Percentiles rank a stretch among this genome's conserved stretches.
phyloP scores from a whole-genome alignment of 192 early-diverging fungal species.

The Helicostylum pulchrum region DNA sequence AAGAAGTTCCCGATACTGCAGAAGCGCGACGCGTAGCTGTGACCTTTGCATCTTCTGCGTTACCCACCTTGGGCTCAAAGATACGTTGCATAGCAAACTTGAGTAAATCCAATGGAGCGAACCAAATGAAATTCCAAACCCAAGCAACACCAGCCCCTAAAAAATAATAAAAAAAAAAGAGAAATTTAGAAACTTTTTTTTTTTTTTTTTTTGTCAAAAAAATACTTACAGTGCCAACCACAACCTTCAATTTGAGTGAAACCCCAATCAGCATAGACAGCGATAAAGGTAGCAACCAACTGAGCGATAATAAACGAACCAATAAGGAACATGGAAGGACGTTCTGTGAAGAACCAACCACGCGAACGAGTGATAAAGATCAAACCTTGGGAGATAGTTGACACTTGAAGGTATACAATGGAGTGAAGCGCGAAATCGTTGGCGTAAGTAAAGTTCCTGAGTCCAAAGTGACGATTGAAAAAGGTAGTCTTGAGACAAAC shows the following conservation, averaged over 20 bases:
- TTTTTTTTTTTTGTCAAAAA: too few relatives aligned
- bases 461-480: slow-evolving; percentile 63
- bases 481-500: slow-evolving; percentile 57
- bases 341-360: slow-evolving; percentile 63
- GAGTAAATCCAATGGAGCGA: slow-evolving; percentile 66
- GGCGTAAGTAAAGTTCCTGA: slow-evolving; percentile 41
- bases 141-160: slow-evolving; percentile 59
- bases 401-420: slow-evolving; percentile 75
- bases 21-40: slow-evolving; percentile 22
- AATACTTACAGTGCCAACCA: slow-evolving; percentile 55
- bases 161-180: too few relatives aligned
- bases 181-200: slow-evolving; percentile 57
- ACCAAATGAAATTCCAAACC: slow-evolving; percentile 75
- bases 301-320: slow-evolving; percentile 63
- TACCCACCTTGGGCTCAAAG: slow-evolving; percentile 47
- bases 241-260: slow-evolving; percentile 65
- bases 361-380: slow-evolving; percentile 71
- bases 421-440: slow-evolving; percentile 67
- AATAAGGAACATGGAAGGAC: slow-evolving; percentile 58
- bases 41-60: not conserved
- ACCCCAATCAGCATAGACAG: slow-evolving; percentile 75
- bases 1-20: slow-evolving; percentile 31
- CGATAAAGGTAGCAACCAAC: slow-evolving; percentile 69
- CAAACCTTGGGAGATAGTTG: slow-evolving; percentile 67
- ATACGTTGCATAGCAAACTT: slow-evolving; percentile 60